phyloP scores from a whole-genome alignment of 371 early-diverging fungal species.

The Actinomortierella ambigua region DNA sequence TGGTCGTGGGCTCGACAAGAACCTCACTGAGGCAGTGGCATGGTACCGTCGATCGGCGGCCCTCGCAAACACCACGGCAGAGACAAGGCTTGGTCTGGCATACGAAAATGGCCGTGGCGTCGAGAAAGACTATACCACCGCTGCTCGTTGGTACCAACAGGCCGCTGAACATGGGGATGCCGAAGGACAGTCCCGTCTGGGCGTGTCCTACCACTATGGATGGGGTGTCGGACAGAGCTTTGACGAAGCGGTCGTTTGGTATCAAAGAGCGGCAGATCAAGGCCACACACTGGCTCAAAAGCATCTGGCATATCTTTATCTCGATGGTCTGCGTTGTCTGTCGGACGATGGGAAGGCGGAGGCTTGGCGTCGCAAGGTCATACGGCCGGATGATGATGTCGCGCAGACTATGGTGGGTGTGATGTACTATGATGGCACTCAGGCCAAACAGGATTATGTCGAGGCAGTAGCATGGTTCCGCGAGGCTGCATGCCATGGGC shows the following conservation, averaged over 20 bases:
- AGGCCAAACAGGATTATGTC: too few relatives aligned
- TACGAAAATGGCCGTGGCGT: slow-evolving; percentile 79
- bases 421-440: slow-evolving; percentile 84
- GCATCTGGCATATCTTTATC: slow-evolving; percentile 76
- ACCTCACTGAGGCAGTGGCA: slow-evolving; percentile 60
- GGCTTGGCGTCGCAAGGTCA: slow-evolving; percentile 60
- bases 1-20: too few relatives aligned
- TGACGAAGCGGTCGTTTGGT: slow-evolving; percentile 65
- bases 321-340: slow-evolving; percentile 66
- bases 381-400: slow-evolving; percentile 65
- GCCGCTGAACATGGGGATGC: slow-evolving; percentile 66
- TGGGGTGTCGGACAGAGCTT: slow-evolving; percentile 64
- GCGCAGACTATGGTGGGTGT: slow-evolving; percentile 83
- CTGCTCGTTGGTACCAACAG: slow-evolving; percentile 65
- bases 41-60: slow-evolving; percentile 67
- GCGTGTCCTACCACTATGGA: slow-evolving; percentile 77
- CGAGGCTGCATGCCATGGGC: too few relatives aligned
- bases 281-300: slow-evolving; percentile 71
- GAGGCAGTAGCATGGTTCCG: too few relatives aligned
- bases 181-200: slow-evolving; percentile 71
- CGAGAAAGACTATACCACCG: slow-evolving; percentile 50
- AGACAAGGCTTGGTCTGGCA: slow-evolving; percentile 70
- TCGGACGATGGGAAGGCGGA: slow-evolving; percentile 61
- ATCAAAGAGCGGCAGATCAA: too few relatives aligned
- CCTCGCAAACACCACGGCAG: slow-evolving; percentile 70